Conservation (phyloP, 2,329 filamentous ascomycete genomes). For the Exophiala calicioides region DNA sequence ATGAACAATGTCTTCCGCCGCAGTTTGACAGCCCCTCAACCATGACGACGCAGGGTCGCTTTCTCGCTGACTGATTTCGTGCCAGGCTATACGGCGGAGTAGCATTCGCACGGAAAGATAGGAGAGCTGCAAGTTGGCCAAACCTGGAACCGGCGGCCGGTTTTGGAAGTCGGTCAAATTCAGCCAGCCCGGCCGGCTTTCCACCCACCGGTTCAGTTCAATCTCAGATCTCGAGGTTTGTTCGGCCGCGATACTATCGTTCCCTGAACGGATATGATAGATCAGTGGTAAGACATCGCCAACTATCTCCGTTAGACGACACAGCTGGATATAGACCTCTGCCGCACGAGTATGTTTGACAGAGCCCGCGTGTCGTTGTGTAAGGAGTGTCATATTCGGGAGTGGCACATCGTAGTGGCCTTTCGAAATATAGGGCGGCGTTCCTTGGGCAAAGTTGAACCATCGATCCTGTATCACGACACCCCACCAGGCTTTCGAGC, state of each 20-base stretch:
- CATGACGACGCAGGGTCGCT: constrained; percentile 26
- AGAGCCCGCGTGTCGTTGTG: constrained; percentile 39
- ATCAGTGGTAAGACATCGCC: constrained; percentile 49
- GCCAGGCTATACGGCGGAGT: constrained; percentile 48
- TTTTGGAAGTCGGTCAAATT: constrained; percentile 37
- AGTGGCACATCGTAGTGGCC: constrained; percentile 59
- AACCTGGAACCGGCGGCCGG: constrained; percentile 41
- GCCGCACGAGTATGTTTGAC: constrained; percentile 49
- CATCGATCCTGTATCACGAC: constrained; percentile 60
- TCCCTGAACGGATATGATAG: constrained; percentile 47
- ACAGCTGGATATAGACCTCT: constrained; percentile 56
- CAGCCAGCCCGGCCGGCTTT: constrained; percentile 47
- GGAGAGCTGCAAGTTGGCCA: constrained; percentile 47
- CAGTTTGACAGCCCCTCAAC: constrained; percentile 28
- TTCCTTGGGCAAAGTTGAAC: constrained; percentile 58
- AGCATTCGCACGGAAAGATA: constrained; percentile 51
- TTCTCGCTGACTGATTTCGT: constrained; percentile 38
- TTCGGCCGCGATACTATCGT: constrained; percentile 46
- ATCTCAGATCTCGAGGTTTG: constrained; percentile 48
- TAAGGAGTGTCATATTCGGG: constrained; percentile 48
- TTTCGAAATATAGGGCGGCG: constrained; percentile 55
- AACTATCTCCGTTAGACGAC: constrained; percentile 50
- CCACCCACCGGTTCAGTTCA: constrained; percentile 49
- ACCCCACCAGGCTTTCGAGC: constrained; percentile 59
- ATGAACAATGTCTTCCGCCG: constrained; percentile 26